Evolutionary conservation across 805 yeast genomes (phyloP).

Genomic region (Pichia nakasei): DNA sequence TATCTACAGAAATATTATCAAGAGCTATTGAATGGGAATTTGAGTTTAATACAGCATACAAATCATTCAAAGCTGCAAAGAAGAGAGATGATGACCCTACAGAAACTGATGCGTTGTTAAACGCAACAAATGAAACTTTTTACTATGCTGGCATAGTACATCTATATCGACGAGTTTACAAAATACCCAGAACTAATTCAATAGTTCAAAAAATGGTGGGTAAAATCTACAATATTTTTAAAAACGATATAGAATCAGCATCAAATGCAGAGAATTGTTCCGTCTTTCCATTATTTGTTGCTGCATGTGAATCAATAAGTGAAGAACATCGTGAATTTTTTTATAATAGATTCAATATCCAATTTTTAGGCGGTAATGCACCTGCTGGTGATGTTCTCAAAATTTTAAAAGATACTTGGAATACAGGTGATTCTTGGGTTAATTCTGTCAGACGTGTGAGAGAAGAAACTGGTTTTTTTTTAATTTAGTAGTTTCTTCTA

Average conservation of each 20-base stretch:
- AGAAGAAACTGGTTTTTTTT: conserved; percentile 5
- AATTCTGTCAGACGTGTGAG: conserved; percentile 6
- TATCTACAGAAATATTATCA: conserved; percentile 3
- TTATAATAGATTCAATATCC: conserved; percentile 9
- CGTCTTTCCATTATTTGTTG: conserved; percentile 7
- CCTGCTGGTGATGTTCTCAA: conserved; percentile 8
- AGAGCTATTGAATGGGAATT: conserved; percentile 8
- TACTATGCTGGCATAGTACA: conserved; percentile 3
- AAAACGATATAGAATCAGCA: conserved; percentile 7
- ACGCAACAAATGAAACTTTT: conserved; percentile 3
- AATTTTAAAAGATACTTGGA: conserved; percentile 8
- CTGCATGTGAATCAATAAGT: conserved; percentile 6
- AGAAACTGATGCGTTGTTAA: conserved; percentile 1
- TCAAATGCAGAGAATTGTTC: conserved; percentile 8
- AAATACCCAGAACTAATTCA: background rate
- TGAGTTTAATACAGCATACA: conserved; percentile 1
- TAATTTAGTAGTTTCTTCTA: background rate
- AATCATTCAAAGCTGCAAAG: background rate
- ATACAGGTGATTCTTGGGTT: conserved; percentile 7
- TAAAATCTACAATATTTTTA: conserved; percentile 4
- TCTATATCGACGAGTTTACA: conserved; percentile 5
- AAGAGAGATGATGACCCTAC: conserved; percentile 2
- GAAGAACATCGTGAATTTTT: conserved; percentile 4
- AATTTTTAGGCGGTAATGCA: conserved; percentile 8
- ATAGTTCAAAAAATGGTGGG: conserved; percentile 6